A percentile compares a stretch with the other conserved stretches of the same genome.
Conservation (phyloP, 257 asterid species). For the Jasminum sambac region DNA sequence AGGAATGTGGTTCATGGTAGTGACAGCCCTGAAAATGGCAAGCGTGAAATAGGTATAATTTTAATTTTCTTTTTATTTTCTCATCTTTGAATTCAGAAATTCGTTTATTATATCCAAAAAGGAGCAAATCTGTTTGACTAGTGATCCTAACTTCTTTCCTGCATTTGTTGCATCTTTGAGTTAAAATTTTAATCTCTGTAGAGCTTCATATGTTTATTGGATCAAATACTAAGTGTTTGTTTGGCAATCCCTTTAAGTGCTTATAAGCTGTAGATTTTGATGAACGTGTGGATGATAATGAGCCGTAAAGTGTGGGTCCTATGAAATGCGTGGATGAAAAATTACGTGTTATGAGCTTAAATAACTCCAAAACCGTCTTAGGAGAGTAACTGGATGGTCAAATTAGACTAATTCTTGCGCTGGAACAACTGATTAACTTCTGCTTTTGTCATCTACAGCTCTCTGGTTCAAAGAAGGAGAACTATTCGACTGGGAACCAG, state of each 20-base stretch:
- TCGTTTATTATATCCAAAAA: too few species aligned
- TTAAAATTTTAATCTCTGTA: too few species aligned
- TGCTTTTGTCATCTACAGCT: slow-evolving; percentile 36
- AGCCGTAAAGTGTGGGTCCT: background rate
- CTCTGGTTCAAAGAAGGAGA: slow-evolving; percentile 88
- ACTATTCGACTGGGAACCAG: slow-evolving; percentile 63
- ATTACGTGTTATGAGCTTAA: background rate
- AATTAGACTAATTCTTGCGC: background rate
- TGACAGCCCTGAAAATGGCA: slow-evolving; percentile 90
- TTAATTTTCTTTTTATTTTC: too few species aligned
- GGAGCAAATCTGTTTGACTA: too few species aligned
- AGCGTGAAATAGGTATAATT: slow-evolving; percentile 72
- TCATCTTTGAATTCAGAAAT: too few species aligned
- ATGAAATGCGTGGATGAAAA: background rate
- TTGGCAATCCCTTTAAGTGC: too few species aligned
- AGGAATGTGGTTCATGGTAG: slow-evolving; percentile 98
- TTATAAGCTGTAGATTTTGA: too few species aligned
- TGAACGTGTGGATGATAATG: too few species aligned
- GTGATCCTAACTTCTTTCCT: too few species aligned
- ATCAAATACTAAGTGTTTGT: too few species aligned
- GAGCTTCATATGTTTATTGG: too few species aligned
- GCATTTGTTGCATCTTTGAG: too few species aligned
- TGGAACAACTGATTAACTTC: slow-evolving; percentile 3
- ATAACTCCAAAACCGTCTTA: background rate
- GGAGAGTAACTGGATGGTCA: background rate